phyloP scores from a whole-genome alignment of 1,284 basidiomycete species.

The Rhizoctonia solani region DNA sequence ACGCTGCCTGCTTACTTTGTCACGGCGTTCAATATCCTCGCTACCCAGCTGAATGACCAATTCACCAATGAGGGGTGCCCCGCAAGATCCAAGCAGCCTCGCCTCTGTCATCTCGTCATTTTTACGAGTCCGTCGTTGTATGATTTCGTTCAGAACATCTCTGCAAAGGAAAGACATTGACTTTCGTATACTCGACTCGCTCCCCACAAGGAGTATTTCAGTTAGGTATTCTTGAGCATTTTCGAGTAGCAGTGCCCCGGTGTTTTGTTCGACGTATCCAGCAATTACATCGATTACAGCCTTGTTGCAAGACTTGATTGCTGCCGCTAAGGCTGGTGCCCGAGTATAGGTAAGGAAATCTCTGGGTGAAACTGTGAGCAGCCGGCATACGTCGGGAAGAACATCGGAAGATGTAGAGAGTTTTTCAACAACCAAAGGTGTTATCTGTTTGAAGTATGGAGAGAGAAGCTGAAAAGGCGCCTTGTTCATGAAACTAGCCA shows the following conservation, averaged over 20 bases:
- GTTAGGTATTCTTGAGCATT: slow-evolving; percentile 70
- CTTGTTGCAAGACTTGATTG: slow-evolving; percentile 64
- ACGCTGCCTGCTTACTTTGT: slow-evolving; percentile 49
- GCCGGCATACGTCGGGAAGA: slow-evolving; percentile 64
- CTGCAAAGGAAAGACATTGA: slow-evolving; percentile 66
- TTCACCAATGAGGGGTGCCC: slow-evolving; percentile 69
- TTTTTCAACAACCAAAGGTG: slow-evolving; percentile 65
- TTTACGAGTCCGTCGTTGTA: slow-evolving; percentile 48
- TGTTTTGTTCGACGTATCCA: slow-evolving; percentile 52
- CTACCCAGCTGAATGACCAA: slow-evolving; percentile 79
- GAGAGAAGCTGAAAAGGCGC: slow-evolving; percentile 69
- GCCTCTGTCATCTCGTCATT: slow-evolving; percentile 47
- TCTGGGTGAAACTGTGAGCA: slow-evolving; percentile 58
- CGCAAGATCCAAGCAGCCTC: slow-evolving; percentile 62
- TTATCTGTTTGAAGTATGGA: slow-evolving; percentile 71
- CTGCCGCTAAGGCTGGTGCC: slow-evolving; percentile 65
- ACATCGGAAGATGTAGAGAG: slow-evolving; percentile 62
- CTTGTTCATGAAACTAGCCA: slow-evolving; percentile 64
- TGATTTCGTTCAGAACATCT: slow-evolving; percentile 53
- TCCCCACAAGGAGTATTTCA: slow-evolving; percentile 66
- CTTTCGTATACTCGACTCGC: slow-evolving; percentile 56
- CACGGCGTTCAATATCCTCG: slow-evolving; percentile 53
- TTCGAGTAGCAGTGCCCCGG: slow-evolving; percentile 61
- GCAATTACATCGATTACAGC: slow-evolving; percentile 52
- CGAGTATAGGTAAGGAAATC: slow-evolving; percentile 74